Base-by-base conservation (phyloP, 2,329 filamentous ascomycete genomes). In the Clonostachys rhizophaga region DNA sequence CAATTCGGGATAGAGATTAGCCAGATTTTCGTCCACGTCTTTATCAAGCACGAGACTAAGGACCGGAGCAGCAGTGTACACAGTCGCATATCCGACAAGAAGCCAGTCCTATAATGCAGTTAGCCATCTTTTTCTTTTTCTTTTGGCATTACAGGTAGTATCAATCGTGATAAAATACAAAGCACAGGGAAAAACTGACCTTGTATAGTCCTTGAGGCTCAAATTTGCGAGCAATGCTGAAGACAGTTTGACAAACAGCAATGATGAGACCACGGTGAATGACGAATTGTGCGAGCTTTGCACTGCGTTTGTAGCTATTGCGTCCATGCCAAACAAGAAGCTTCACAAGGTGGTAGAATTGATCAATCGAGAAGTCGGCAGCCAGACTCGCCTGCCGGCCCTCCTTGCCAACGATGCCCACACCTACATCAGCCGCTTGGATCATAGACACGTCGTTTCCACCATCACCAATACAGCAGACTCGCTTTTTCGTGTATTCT, bases 361-460 rank as follows among this genome's bases (percentile, higher is more conserved):
- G 91, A 50, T 91, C 89, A 56, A 99, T 95, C 49, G 87, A 94
- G 67, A 99, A 99, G 65, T 99, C 94, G 11, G 94, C 95, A 0
- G 95, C 95, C 42, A 99, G 77, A 60, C 87, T 94, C 35, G 94
- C 94, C 71, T 99, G 94, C 18, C 89, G 84, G 34, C 94, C 94
- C 72, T 99, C 94, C 72, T 99, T 99, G 50, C 94, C 94, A 1
- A 97, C 94, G 52, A 99, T 99, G 51, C 94, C 94, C 24, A 99
- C 92, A 50, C 95, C 95, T 0, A 99, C 91, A 60, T 99, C 94
- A 1, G 95, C 94, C 8, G 94, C 92, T 72, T 97, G 94, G 56
- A 99, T 99, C 94, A 99, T 99, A 55, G 87, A 92, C 6, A 99
- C 94, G 64, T 99, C 95, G 68, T 99, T 99, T 57, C 95, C 94